Evolutionary conservation across 805 yeast genomes (phyloP).

Genomic region (Wickerhamomyces alni): DNA sequence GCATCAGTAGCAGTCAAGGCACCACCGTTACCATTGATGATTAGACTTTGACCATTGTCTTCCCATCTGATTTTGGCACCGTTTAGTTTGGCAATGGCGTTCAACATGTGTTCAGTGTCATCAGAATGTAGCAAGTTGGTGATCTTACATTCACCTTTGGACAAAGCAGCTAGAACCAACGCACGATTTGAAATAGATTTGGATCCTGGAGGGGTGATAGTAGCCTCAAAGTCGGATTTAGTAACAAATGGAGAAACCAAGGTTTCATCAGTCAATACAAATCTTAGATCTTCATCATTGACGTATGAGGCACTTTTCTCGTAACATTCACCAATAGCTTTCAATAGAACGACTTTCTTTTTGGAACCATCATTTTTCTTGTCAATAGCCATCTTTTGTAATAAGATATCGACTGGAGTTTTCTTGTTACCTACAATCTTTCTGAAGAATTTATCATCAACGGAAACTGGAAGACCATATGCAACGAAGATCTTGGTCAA

Average conservation of each 20-base stretch:
- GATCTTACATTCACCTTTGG: constrained; percentile 76
- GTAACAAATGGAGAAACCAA: constrained; percentile 53
- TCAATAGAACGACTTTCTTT: constrained; percentile 80
- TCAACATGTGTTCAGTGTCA: constrained; percentile 91
- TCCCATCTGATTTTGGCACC: constrained; percentile 83
- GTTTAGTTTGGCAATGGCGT: constrained; percentile 70
- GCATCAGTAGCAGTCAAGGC: constrained; percentile 54
- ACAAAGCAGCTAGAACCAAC: constrained; percentile 84
- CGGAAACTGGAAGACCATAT: constrained; percentile 78
- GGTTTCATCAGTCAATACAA: constrained; percentile 78
- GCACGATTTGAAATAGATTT: constrained; percentile 97
- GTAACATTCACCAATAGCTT: constrained; percentile 81
- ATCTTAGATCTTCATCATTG: constrained; percentile 70
- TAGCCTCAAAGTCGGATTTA: constrained; percentile 24
- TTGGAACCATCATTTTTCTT: constrained; percentile 93
- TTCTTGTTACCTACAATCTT: constrained; percentile 62
- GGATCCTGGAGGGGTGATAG: constrained; percentile 88
- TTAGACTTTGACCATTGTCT: constrained; percentile 84
- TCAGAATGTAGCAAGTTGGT: constrained; percentile 90
- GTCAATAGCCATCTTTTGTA: constrained; percentile 89
- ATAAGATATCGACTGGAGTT: constrained; percentile 69
- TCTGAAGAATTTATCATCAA: constrained; percentile 66
- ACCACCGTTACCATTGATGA: constrained; percentile 84
- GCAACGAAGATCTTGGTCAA: constrained; percentile 75
- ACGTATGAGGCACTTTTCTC: constrained; percentile 86